These are phyloP conservation scores for Fusarium sp. DNA, from an alignment of 2,329 filamentous ascomycete species.

Conservation along the genomic window DNA sequence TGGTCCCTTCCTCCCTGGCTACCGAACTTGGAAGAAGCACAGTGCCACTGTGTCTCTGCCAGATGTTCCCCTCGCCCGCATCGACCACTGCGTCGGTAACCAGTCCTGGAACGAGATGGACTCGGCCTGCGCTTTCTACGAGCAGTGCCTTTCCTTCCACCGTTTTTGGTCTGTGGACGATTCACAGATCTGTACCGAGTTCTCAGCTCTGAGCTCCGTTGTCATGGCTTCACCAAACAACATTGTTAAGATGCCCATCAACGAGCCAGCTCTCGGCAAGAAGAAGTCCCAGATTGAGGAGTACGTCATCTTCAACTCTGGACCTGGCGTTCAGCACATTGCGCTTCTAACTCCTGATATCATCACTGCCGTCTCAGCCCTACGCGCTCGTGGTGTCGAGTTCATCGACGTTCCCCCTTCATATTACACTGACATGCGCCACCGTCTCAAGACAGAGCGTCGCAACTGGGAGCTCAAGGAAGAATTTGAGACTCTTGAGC, in stretches of 20 bases:
- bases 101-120: slow-evolving; percentile 94
- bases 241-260: slow-evolving; percentile 97
- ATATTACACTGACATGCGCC: slow-evolving; percentile 83
- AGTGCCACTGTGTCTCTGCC: slow-evolving; percentile 63
- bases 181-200: slow-evolving; percentile 91
- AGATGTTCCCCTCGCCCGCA: slow-evolving; percentile 72
- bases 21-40: slow-evolving; percentile 63
- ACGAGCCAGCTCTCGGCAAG: slow-evolving; percentile 90
- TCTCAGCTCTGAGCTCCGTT: slow-evolving; percentile 85
- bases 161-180: slow-evolving; percentile 98
- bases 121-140: slow-evolving; percentile 77
- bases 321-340: slow-evolving; percentile 92
- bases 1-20: slow-evolving; percentile 86
- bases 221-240: slow-evolving; percentile 91
- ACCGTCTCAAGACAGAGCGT: slow-evolving; percentile 73
- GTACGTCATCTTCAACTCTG: slow-evolving; percentile 89
- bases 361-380: slow-evolving; percentile 76
- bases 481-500: slow-evolving; percentile 80
- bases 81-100: slow-evolving; percentile 98
- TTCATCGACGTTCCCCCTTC: slow-evolving; percentile 91
- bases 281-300: slow-evolving; percentile 96
- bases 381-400: slow-evolving; percentile 88
- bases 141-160: slow-evolving; percentile 89
- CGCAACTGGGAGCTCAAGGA: slow-evolving; percentile 75
- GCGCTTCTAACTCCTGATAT: slow-evolving; percentile 86